Percentiles rank a stretch among this genome's conserved stretches.
Conservation (phyloP, 1,284 basidiomycete genomes). For the Cryptococcus sp. region DNA sequence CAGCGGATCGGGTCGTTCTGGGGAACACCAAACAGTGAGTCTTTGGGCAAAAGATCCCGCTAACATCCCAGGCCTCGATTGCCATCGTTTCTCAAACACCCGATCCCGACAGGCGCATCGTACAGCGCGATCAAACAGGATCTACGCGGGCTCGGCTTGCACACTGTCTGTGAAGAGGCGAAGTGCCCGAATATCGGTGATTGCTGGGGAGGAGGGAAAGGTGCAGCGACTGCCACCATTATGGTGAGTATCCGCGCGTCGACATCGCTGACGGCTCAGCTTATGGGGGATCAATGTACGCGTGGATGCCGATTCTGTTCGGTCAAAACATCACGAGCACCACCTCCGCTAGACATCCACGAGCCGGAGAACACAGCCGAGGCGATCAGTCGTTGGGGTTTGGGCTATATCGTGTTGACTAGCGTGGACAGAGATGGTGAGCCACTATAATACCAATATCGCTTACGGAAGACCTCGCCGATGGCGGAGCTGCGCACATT, state of each 20-base stretch:
- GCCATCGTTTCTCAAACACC: slow-evolving; percentile 89
- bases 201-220: slow-evolving; percentile 94
- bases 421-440: slow-evolving; percentile 94
- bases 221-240: slow-evolving; percentile 94
- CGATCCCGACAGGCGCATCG: slow-evolving; percentile 83
- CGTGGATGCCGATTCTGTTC: slow-evolving; percentile 97
- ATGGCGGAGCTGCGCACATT: slow-evolving; percentile 92
- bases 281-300: slow-evolving; percentile 99
- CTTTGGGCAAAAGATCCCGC: background rate
- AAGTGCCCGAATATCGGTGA: slow-evolving; percentile 99
- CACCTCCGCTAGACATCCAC: slow-evolving; percentile 89
- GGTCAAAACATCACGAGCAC: slow-evolving; percentile 87
- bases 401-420: slow-evolving; percentile 97
- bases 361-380: slow-evolving; percentile 99
- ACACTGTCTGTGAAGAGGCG: slow-evolving; percentile 98
- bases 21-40: slow-evolving; percentile 75
- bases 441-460: slow-evolving; percentile 27
- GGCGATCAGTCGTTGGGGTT: slow-evolving; percentile 95
- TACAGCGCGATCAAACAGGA: slow-evolving; percentile 95
- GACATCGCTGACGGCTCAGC: slow-evolving; percentile 55
- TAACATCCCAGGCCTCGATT: slow-evolving; percentile 74
- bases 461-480: slow-evolving; percentile 70
- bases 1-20: slow-evolving; percentile 66
- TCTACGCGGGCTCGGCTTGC: slow-evolving; percentile 82
- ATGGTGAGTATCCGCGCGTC: slow-evolving; percentile 68